Base-by-base conservation (phyloP, 495 filamentous ascomycete genomes). In the Talaromyces adpressus region DNA sequence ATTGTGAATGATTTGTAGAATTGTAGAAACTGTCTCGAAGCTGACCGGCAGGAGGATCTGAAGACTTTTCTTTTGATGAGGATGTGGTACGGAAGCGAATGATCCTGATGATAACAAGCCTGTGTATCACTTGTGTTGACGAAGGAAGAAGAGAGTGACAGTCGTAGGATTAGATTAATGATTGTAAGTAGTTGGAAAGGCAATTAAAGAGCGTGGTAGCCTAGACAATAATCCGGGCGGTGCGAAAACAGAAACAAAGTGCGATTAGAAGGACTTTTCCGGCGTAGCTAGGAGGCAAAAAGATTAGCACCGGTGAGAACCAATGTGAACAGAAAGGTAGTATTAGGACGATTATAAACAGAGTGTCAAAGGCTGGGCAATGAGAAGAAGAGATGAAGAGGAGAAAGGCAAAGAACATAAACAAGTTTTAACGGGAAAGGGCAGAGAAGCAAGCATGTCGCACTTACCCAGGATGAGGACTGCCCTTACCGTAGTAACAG, bases 401-500 rank as follows among this genome's bases (percentile, higher is more conserved):
- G 3, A 27, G 27, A 49, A 36, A 61, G 30, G 67, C 60, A 47
- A 64, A 59, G 66, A 63, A 59, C 66, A 65, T 47, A 67, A 68
- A 68, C 62, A 65, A 68, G 63, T 71, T 66, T 67, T 62, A 68
- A 70, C 68, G 71, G 64, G 64, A 64, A 72, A 64, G 36, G 61
- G 66, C 56, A 62, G 59, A 47, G 63, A 62, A 67, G 68, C 63
- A 72, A 67, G 63, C 23, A 67, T 62, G 27, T 36, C 63, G 70
- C 76, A 81, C 76, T 76, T 70, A 81, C 76, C 75, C 75, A 79
- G 78, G 54, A 73, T 71, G 71, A 67, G 68, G 71, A 73, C 75
- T 76, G 77, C 83, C 81, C 86, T 88, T 89, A 89, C 85, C 80
- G 83, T 82, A 81, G 86, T 78, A 79, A 79, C 83, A 78, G 75